Evolutionary conservation across 352 stramenopile genomes (phyloP).

Genomic region (Blastocystis sp.): DNA sequence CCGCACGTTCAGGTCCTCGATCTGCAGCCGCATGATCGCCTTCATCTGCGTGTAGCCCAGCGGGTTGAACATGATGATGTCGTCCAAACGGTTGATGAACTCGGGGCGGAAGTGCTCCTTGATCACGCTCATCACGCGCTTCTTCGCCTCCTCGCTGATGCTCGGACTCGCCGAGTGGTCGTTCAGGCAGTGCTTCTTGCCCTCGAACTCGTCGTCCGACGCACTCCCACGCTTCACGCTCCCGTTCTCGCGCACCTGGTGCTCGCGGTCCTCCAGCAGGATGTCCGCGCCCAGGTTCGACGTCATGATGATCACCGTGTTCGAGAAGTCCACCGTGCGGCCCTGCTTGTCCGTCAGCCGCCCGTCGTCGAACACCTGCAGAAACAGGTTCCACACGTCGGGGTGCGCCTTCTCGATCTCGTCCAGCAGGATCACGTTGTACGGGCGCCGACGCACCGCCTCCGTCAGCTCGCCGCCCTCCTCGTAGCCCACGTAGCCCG

Average conservation of each 20-base stretch:
- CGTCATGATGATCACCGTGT: conserved; percentile 94
- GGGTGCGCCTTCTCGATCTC: conserved; percentile 95
- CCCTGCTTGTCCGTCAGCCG: conserved; percentile 91
- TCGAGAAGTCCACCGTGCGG: conserved; percentile 91
- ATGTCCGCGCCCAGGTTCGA: conserved; percentile 78
- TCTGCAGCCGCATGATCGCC: conserved; percentile 87
- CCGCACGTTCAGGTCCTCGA: conserved; percentile 77
- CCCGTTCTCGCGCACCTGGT: neutral
- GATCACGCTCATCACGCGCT: conserved; percentile 83
- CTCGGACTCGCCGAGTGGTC: neutral
- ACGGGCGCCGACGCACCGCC: conserved; percentile 85
- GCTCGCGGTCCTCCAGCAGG: conserved; percentile 74
- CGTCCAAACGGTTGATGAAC: conserved; percentile 91
- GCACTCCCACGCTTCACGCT: conserved; percentile 40
- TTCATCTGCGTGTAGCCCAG: conserved; percentile 82
- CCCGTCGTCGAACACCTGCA: conserved; percentile 95
- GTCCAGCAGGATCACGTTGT: conserved; percentile 93
- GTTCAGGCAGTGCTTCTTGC: neutral
- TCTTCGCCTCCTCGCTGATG: conserved; percentile 72
- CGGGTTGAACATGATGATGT: conserved; percentile 91
- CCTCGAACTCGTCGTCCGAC: neutral
- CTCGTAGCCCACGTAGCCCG: conserved; percentile 90
- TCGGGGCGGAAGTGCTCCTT: conserved; percentile 85
- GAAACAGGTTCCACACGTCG: conserved; percentile 89
- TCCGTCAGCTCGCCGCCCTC: conserved; percentile 91